Evolutionary conservation across 2,329 filamentous ascomycete genomes (phyloP).

Genomic region (Cladorrhinum sp.): DNA sequence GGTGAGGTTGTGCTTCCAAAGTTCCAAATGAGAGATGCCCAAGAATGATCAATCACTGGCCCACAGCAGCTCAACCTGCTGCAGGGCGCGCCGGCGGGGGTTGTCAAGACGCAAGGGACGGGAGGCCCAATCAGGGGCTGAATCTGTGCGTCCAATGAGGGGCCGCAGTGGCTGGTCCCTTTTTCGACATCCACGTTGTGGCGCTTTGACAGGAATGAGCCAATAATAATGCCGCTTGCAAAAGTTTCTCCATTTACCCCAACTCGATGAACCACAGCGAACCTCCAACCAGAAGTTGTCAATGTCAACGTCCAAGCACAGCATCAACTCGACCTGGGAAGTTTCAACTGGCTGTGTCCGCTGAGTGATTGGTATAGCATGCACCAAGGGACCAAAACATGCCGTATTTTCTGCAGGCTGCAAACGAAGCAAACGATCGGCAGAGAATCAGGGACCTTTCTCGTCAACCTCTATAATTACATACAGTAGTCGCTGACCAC

Average conservation of each 20-base stretch:
- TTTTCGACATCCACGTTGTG: background rate
- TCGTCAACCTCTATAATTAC: background rate
- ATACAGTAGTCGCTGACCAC: background rate
- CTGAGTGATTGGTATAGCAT: no score
- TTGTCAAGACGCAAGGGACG: conserved; percentile 8
- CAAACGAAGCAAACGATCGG: background rate
- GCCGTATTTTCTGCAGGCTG: background rate
- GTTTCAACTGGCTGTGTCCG: no score
- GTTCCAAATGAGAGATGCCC: background rate
- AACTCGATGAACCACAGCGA: background rate
- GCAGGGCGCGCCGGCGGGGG: background rate
- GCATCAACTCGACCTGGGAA: background rate
- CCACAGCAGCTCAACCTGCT: background rate
- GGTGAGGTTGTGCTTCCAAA: background rate
- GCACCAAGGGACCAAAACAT: no score
- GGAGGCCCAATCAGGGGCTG: conserved; percentile 1
- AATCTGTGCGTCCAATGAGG: conserved; percentile 2
- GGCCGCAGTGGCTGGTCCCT: background rate
- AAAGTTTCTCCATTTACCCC: background rate
- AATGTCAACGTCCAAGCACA: background rate
- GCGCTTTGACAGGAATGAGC: background rate
- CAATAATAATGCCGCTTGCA: background rate
- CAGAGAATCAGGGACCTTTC: background rate
- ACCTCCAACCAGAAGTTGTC: background rate
- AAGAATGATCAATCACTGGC: background rate